Evolutionary conservation across 78 protist genomes (phyloP), one percentile per base, ranked within the genome.

Genomic region (Dictyostelium firmibasis): DNA sequence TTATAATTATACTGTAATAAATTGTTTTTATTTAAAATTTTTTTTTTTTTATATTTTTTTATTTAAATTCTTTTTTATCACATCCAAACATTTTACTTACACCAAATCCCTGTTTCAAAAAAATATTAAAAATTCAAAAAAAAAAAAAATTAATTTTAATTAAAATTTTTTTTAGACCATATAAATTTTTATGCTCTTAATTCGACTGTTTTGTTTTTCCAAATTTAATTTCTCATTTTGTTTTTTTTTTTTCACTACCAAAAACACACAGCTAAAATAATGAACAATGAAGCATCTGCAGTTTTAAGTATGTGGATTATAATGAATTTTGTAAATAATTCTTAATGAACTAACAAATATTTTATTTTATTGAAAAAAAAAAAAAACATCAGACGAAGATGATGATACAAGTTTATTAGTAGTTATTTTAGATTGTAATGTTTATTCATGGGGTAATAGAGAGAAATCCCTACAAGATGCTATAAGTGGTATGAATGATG

Each of bases 361-460:
- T 62, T 1, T 4, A 62, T 20, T 20, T 1, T 20, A 2, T 62
- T 20, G 6, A 4, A 75, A 35, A 0, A 35, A 16, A 27, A 38
- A 20, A 9, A 16, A 50, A 50, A n/a, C n/a, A n/a, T n/a, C n/a
- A 53, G 86, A 91, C 47, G 96, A 92, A 44, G 91, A 85, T 16
- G 88, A 83, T 50, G 96, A 92, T 76, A 84, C 67, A 31, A 92
- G 96, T 84, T 81, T 92, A 76, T 76, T 92, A 36, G 96, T 92
- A 31, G 74, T 92, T 5, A 67, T 92, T 74, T 47, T 76, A 84
- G 96, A 92, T 70, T 47, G 77, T 23, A 92, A 92, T 86, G 53
- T 81, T 35, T 84, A 92, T 86, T 43, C 86, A 18, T 92, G 96
- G 96, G 86, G 86, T 18, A 43, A 92, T 13, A 69, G 91, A 74